Conservation (phyloP, 768 basidiomycete genomes). For the Hebeloma cylindrosporum region DNA sequence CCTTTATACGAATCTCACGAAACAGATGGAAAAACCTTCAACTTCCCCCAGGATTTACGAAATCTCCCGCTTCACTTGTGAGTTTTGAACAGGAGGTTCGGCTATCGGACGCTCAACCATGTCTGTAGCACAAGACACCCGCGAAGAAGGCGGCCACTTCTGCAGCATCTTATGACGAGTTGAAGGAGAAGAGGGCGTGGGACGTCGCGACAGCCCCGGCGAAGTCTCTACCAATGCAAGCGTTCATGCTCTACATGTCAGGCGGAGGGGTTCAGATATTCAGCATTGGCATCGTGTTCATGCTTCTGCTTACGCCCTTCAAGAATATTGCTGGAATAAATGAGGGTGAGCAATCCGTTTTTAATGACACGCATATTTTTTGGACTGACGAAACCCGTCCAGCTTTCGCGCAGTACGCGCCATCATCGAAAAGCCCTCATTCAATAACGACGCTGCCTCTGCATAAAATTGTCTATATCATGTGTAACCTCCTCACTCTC, state of each 20-base stretch:
- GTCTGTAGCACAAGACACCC: conserved; percentile 40
- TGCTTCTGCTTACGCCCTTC: conserved; percentile 85
- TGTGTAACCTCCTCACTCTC: conserved; percentile 76
- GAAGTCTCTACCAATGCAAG: conserved; percentile 94
- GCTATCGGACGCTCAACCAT: neutral
- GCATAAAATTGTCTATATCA: conserved; percentile 70
- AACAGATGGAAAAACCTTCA: conserved; percentile 64
- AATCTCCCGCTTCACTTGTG: conserved; percentile 38
- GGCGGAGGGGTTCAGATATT: conserved; percentile 95
- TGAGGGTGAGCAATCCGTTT: conserved; percentile 50
- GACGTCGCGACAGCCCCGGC: conserved; percentile 82
- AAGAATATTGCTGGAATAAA: conserved; percentile 81
- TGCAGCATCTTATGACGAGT: conserved; percentile 54
- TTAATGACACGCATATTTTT: neutral
- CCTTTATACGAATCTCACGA: neutral
- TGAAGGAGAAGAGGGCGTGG: conserved; percentile 84
- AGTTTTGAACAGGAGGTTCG: conserved; percentile 1
- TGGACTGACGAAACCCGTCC: conserved; percentile 4
- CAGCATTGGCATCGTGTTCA: conserved; percentile 94
- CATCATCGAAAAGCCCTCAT: conserved; percentile 54
- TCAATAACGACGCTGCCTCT: conserved; percentile 57
- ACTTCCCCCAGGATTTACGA: conserved; percentile 68
- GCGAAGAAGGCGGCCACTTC: conserved; percentile 35
- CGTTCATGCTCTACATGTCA: conserved; percentile 98
- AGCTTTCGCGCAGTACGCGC: conserved; percentile 78